Percentiles rank a stretch among this genome's conserved stretches.
phyloP scores from a whole-genome alignment of 345 rosid species.

The Rhizophora apiculata region DNA sequence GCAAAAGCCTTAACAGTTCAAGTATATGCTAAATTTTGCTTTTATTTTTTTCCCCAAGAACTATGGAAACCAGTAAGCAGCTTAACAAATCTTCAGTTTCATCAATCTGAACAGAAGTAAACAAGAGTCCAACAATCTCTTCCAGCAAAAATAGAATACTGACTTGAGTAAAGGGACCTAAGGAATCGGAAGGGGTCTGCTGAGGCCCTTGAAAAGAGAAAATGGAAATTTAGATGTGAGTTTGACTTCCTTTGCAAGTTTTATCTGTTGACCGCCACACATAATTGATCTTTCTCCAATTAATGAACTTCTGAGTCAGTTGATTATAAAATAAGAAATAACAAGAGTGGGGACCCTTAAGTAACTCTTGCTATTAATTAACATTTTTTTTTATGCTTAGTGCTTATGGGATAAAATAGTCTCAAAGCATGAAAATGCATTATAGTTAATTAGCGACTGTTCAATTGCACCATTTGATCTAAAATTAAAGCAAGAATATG shows the following conservation, averaged over 20 bases:
- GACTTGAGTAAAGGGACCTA: neutral
- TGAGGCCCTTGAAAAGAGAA: neutral
- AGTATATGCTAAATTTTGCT: too few relatives aligned
- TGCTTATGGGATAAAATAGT: too few relatives aligned
- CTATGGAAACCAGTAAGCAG: neutral
- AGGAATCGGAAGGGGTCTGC: neutral
- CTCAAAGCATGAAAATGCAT: neutral
- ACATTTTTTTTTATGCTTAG: neutral
- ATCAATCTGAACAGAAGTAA: neutral
- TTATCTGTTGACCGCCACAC: neutral
- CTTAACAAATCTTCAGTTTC: neutral
- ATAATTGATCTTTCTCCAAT: neutral
- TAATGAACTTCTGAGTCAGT: neutral
- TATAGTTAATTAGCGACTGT: neutral
- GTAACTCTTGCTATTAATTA: neutral
- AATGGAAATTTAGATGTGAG: neutral
- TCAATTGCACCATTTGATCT: neutral
- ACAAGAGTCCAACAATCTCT: neutral
- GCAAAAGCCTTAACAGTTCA: neutral
- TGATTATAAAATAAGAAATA: neutral
- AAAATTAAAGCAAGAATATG: neutral
- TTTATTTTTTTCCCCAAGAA: neutral
- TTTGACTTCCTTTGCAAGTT: too few relatives aligned
- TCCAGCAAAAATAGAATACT: neutral
- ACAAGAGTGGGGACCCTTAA: neutral